Evolutionary conservation across 164 flowering plant genomes (phyloP), one percentile per base, ranked within the genome.

Genomic region (Tinospora cordifolia): DNA sequence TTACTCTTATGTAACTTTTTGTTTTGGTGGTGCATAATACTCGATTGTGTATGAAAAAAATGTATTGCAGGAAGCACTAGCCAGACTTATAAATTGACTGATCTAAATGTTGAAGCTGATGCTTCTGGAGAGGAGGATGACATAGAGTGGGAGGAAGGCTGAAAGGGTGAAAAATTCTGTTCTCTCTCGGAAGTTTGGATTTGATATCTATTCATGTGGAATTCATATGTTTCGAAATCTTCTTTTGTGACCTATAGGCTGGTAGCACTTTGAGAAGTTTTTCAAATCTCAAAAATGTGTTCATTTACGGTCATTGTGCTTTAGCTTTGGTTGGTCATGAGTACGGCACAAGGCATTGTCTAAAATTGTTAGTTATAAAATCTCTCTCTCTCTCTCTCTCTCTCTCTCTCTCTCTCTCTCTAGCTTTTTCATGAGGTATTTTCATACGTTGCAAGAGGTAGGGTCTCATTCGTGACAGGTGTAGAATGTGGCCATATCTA

Each of bases 141-240:
- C 1, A 76, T 81, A 67, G 83, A 76, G 47, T 81, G 83, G 83
- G 83, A 81, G 63, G 77, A 78, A 70, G 81, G 80, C 44, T 75
- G 72, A 79, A 15, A 11, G 2, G 24, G 25, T 0, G 17, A 22
- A 15, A 40, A 11, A 13, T 8, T 26, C 63, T 3, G 9, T 21
- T 17, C n/a, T 51, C 25, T 21, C 10, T 4, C 60, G 0, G 13
- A 26, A 60, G 17, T 24, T 24, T 59, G 63, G 63, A 59, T 22
- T 30, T 8, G 63, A 22, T 25, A 59, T 11, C 24, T 27, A 21
- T 59, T 21, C 63, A n/a, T 24, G 63, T 25, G 0, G 7, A 51
- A 17, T 59, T 22, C 24, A 47, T 5, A 11, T 47, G 12, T 22
- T 59, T 22, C 14, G 0, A 59, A 59, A 24, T 2, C 15, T 27